phyloP scores from a whole-genome alignment of 176 grass and related monocot genomes.

The Rhynchospora breviuscula region DNA sequence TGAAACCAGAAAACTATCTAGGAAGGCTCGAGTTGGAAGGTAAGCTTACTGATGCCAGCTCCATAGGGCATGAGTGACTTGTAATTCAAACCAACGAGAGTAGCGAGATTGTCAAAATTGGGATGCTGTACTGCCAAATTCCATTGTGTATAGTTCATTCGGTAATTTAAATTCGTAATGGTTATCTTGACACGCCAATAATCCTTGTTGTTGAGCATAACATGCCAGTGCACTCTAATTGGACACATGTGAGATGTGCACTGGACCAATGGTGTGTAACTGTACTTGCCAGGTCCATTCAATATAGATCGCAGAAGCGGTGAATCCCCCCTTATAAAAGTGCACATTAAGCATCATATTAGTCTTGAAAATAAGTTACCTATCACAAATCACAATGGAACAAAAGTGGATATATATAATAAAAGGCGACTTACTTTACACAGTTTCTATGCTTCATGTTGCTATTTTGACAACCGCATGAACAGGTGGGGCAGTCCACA shows the following conservation, averaged over 20 bases:
- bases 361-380: not conserved
- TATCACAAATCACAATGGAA: not conserved
- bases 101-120: constrained; percentile 81
- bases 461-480: constrained; percentile 87
- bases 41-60: constrained; percentile 63
- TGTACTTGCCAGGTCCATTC: constrained; percentile 59
- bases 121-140: constrained; percentile 78
- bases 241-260: constrained; percentile 95
- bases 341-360: constrained; percentile 19
- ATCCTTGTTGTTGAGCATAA: constrained; percentile 86
- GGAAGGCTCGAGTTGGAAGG: constrained; percentile 12
- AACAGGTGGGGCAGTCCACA: constrained; percentile 92
- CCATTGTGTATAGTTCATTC: constrained; percentile 93
- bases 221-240: constrained; percentile 86
- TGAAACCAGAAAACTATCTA: not conserved
- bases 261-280: constrained; percentile 60
- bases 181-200: constrained; percentile 92
- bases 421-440: constrained; percentile 64
- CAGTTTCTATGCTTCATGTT: constrained; percentile 60
- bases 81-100: constrained; percentile 77
- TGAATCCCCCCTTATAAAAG: constrained; percentile 52
- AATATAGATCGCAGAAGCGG: constrained; percentile 57
- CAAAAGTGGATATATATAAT: constrained; percentile 4
- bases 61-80: constrained; percentile 81
- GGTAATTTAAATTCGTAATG: constrained; percentile 84